phyloP scores from a whole-genome alignment of 257 asterid species.

The Nicotiana attenuata region DNA sequence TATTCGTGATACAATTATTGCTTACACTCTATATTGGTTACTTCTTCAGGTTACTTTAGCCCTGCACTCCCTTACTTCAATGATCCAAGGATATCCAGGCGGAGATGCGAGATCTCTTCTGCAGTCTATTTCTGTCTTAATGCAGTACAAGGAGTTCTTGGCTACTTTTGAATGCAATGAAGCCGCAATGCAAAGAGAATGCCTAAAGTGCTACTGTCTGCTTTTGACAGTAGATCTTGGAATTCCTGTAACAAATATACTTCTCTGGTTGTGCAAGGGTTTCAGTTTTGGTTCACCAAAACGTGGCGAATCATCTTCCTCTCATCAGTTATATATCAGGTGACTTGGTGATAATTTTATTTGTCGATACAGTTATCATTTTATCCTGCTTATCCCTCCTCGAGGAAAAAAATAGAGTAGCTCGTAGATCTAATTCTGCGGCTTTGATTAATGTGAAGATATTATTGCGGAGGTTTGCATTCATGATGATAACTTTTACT shows the following conservation, averaged over 20 bases:
- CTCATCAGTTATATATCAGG: slow-evolving; percentile 80
- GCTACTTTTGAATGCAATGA: slow-evolving; percentile 82
- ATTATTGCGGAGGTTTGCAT: slow-evolving; percentile 81
- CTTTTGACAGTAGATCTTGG: slow-evolving; percentile 93
- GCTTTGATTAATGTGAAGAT: slow-evolving; percentile 35
- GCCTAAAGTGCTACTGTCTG: slow-evolving; percentile 82
- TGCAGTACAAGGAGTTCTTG: slow-evolving; percentile 78
- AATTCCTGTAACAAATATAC: slow-evolving; percentile 84
- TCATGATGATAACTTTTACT: slow-evolving; percentile 64
- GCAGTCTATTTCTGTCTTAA: slow-evolving; percentile 84
- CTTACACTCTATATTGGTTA: too few relatives aligned
- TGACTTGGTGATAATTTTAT: slow-evolving; percentile 14
- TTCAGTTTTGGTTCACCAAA: slow-evolving; percentile 74
- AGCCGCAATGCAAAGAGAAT: slow-evolving; percentile 58
- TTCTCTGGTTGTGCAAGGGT: slow-evolving; percentile 76
- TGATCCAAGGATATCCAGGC: slow-evolving; percentile 94
- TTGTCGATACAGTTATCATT: not conserved
- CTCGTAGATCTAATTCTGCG: slow-evolving; percentile 8
- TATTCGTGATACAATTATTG: not conserved
- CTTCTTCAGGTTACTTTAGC: slow-evolving; percentile 67
- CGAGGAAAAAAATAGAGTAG: not conserved
- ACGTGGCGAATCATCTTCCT: slow-evolving; percentile 83
- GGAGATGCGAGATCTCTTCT: slow-evolving; percentile 86
- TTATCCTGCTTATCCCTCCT: not conserved
- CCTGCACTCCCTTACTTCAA: slow-evolving; percentile 78